These are phyloP conservation scores for Exserohilum rostratum DNA, from an alignment of 2,329 filamentous ascomycete genomes.

Conservation along the genomic window DNA sequence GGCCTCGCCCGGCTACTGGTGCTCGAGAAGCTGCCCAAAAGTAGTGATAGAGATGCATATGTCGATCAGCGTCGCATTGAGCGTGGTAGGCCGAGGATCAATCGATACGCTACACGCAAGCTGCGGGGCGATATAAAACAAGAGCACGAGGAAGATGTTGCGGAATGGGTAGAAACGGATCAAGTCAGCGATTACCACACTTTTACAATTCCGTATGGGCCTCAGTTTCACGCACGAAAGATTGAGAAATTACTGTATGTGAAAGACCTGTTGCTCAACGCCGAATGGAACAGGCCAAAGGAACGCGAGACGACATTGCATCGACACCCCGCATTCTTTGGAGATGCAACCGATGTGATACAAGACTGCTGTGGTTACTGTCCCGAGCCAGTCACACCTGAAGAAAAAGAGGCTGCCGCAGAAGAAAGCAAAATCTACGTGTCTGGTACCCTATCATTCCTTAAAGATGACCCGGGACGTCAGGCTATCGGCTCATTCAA, in stretches of 20 bases:
- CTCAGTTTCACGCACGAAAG: slow-evolving; percentile 62
- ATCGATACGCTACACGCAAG: slow-evolving; percentile 51
- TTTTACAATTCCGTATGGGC: slow-evolving; percentile 70
- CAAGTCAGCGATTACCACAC: slow-evolving; percentile 79
- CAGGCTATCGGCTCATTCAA: slow-evolving; percentile 78
- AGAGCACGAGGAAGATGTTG: slow-evolving; percentile 76
- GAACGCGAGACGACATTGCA: slow-evolving; percentile 79
- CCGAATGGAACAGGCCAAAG: slow-evolving; percentile 79
- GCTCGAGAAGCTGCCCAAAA: slow-evolving; percentile 76
- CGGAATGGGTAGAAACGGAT: slow-evolving; percentile 79
- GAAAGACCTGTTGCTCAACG: slow-evolving; percentile 80
- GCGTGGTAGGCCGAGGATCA: slow-evolving; percentile 68
- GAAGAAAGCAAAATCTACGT: slow-evolving; percentile 79
- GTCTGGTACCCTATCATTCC: slow-evolving; percentile 73
- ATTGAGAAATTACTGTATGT: slow-evolving; percentile 85
- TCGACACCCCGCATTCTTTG: slow-evolving; percentile 85
- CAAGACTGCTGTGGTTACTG: slow-evolving; percentile 83
- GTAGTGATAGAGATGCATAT: slow-evolving; percentile 71
- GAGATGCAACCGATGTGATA: slow-evolving; percentile 71
- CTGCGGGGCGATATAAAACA: slow-evolving; percentile 77
- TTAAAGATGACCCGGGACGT: slow-evolving; percentile 81
- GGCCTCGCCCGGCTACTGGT: slow-evolving; percentile 81
- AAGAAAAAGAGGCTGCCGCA: slow-evolving; percentile 73
- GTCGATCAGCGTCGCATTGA: slow-evolving; percentile 72
- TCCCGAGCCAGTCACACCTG: slow-evolving; percentile 69